Evolutionary conservation across 2,329 filamentous ascomycete genomes (phyloP), one percentile per base, ranked within the genome.

Genomic region (Karstenula rhodostoma): DNA sequence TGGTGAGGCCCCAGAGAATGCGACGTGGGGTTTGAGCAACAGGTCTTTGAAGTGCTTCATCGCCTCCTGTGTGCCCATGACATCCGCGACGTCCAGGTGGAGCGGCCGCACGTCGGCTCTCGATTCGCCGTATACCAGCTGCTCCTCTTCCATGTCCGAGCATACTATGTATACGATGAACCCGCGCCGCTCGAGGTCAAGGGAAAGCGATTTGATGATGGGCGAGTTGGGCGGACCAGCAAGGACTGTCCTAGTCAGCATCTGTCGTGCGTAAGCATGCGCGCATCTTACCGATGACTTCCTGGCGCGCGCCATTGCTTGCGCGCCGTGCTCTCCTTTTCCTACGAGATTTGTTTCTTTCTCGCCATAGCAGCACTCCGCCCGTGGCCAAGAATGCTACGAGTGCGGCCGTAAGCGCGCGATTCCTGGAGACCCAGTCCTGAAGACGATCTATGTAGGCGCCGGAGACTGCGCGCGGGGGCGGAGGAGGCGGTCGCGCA

Each of bases 141-240:
- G 84, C 76, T 98, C 93, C 67, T 98, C 94, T 70, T 97, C 92
- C 60, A 89, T 81, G n/a, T 88, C 92, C 65, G 88, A 90, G 71
- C 93, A 94, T 0, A 96, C 91, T 61, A 99, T 84, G 77, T 93
- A 99, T 58, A 98, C 92, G 62, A 98, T 91, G 77, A 96, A 98
- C 4, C 95, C 95, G 65, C 93, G 88, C 61, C 93, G 85, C 80
- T 98, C 95, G 67, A 99, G 83, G 73, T 99, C 95, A 50, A 94
- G 80, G 2, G 93, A 89, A 56, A 98, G 83, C 12, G 92, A 93
- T 71, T 89, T 90, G 7, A 93, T 94, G 72, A 97, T 84, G 17
- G 94, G 91, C 70, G 96, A 89, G 52, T 90, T 87, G 2, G 93
- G 91, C 22, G 92, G 93, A n/a, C 94, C 94, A 23, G 93, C 93